Base-by-base conservation (phyloP, 2,329 filamentous ascomycete genomes). In the Fusarium chlamydosporum region DNA sequence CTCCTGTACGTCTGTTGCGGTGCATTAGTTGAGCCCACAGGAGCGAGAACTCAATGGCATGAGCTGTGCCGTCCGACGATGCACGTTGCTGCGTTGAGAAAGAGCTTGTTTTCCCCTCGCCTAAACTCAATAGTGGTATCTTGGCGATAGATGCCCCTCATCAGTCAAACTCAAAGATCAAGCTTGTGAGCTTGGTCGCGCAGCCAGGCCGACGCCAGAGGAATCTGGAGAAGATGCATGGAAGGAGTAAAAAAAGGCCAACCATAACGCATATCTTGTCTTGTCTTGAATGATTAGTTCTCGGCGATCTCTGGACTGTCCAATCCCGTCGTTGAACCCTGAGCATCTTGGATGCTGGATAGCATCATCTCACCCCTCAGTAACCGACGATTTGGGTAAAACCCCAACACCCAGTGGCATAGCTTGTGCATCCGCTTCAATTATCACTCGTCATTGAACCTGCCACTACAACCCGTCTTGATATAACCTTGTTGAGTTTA, bases 91-190 rank as follows among this genome's bases (percentile, higher is more conserved):
- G 46, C 23, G 41, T 55, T 45, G 33, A 53, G 41, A 45, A 45
- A 51, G 67, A 67, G 57, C 62, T 70, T 70, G 58, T 67, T 66
- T 66, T 66, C 47, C 52, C 41, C 46, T 63, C 65, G 37, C 38
- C 46, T 43, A 55, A 57, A 53, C 40, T 31, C 40, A 51, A 46
- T 57, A 40, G 56, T 54, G 34, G 31, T 27, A 26, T 63, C 53
- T 67, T 69, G 52, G 61, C 65, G 38, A 16, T 34, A 31, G 23
- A 23, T 46, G 38, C 66, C 61, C 52, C 56, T 65, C 67, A 35
- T 41, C 33, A 57, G 38, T 38, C 46, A 27, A 40, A 61, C n/a
- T 55, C 23, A 34, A 55, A 41, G 29, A 51, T 29, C 60, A 70
- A 68, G 55, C 63, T 70, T 70, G 52, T 61, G 56, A 70, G 67